phyloP scores from a whole-genome alignment of 768 basidiomycete species.

The Termitomyces sp. region DNA sequence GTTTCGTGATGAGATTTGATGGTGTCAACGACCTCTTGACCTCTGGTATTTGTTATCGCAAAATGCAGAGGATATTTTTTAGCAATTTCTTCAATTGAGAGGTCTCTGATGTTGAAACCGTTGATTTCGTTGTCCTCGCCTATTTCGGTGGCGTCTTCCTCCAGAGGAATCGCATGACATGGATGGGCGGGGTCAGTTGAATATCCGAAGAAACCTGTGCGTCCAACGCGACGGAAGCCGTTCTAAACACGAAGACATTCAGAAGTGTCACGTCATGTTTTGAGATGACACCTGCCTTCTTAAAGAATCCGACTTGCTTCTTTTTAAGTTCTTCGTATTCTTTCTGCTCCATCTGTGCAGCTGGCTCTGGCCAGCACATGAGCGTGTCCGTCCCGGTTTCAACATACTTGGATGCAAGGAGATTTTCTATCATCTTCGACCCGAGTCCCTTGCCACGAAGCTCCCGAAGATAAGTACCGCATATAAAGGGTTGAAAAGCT shows the following conservation, averaged over 20 bases:
- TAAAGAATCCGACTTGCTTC: background rate
- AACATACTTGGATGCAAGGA: slow-evolving; percentile 15
- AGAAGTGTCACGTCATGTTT: background rate
- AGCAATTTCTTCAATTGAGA: background rate
- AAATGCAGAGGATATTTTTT: slow-evolving; percentile 1
- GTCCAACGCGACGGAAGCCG: slow-evolving; percentile 9
- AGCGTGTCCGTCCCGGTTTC: slow-evolving; percentile 10
- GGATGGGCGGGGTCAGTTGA: slow-evolving; percentile 5
- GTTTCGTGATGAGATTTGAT: background rate
- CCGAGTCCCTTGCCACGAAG: slow-evolving; percentile 16
- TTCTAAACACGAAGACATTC: slow-evolving; percentile 1
- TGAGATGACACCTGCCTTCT: slow-evolving; percentile 1
- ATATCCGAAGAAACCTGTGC: slow-evolving; percentile 9
- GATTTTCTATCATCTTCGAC: slow-evolving; percentile 14
- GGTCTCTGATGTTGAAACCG: background rate
- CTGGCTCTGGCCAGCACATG: slow-evolving; percentile 21
- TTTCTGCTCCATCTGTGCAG: background rate
- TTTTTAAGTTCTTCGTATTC: slow-evolving; percentile 3
- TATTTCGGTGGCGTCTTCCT: slow-evolving; percentile 1
- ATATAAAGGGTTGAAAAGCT: background rate
- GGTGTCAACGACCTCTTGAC: background rate
- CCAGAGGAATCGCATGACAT: background rate
- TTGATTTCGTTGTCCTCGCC: background rate
- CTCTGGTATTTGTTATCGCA: background rate
- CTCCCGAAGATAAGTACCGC: background rate